A percentile compares a stretch with the other conserved stretches of the same genome.
Evolutionary conservation across 208 protist species (phyloP).

Genomic region (Herpetomonas samuelpessoai): DNA sequence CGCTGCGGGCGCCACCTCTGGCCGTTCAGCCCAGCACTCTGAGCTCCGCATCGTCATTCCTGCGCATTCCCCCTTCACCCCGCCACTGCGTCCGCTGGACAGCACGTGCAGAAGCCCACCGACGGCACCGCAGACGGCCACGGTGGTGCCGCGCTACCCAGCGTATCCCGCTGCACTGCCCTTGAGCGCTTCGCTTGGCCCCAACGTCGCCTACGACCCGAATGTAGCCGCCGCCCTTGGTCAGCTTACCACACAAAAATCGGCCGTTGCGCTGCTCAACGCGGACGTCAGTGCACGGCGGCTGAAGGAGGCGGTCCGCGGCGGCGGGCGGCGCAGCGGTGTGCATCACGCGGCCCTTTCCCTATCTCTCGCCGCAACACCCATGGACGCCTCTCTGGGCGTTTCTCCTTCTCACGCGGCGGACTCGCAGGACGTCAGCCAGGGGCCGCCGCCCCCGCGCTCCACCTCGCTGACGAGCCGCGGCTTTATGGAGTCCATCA

Average conservation of each 20-base stretch:
- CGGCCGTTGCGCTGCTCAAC: slow-evolving; percentile 25
- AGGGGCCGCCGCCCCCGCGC: neutral
- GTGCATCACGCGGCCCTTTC: too few species aligned
- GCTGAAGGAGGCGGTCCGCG: slow-evolving; percentile 3
- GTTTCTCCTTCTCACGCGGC: neutral
- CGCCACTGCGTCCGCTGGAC: neutral
- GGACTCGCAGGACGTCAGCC: neutral
- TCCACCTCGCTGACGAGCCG: neutral
- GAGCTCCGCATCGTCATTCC: neutral
- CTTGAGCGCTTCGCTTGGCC: neutral
- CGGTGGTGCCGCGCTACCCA: slow-evolving; percentile 2
- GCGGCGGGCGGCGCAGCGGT: neutral
- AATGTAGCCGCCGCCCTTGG: slow-evolving; percentile 5
- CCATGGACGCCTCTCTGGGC: too few species aligned
- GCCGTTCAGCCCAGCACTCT: neutral
- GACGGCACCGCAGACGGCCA: slow-evolving; percentile 8
- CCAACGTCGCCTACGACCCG: neutral
- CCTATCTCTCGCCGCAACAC: slow-evolving; percentile 4
- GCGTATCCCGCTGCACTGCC: slow-evolving; percentile 4
- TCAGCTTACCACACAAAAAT: slow-evolving; percentile 8
- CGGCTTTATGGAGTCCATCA: neutral
- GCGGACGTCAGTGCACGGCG: slow-evolving; percentile 12
- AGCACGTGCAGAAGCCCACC: neutral
- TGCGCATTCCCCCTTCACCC: neutral
- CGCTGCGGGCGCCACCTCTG: too few species aligned